Conservation (phyloP, 805 yeast species). For the Zygosaccharomyces pseudorouxii region DNA sequence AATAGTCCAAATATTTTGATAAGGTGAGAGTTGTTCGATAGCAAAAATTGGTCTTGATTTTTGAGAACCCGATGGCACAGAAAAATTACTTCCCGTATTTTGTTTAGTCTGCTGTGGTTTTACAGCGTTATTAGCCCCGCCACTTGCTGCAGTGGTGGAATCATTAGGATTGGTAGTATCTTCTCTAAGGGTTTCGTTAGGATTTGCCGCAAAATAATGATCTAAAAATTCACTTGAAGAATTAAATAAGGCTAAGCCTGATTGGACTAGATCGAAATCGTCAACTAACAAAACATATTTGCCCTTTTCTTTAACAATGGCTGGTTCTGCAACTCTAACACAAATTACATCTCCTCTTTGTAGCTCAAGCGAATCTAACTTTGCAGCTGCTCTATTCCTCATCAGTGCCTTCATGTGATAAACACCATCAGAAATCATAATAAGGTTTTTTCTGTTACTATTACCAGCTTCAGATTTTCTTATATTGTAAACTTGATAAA, state of each 20-base stretch:
- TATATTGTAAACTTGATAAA: constrained; percentile 32
- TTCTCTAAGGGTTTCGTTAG: constrained; percentile 40
- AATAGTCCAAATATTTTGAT: constrained; percentile 85
- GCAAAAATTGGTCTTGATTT: constrained; percentile 50
- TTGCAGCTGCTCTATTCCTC: constrained; percentile 46
- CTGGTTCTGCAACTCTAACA: constrained; percentile 33
- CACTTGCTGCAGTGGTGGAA: constrained; percentile 8
- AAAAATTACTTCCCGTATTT: constrained; percentile 2
- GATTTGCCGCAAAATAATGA: constrained; percentile 54
- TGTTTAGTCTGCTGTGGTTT: constrained; percentile 16
- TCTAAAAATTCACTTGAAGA: constrained; percentile 45
- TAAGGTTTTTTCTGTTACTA: constrained; percentile 29
- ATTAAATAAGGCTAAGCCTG: constrained; percentile 39
- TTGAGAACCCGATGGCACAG: constrained; percentile 18
- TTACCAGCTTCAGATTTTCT: constrained; percentile 31
- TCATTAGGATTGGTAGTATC: constrained; percentile 7
- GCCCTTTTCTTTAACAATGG: constrained; percentile 36
- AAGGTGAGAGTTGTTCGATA: constrained; percentile 86
- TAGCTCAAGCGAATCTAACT: constrained; percentile 43
- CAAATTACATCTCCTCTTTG: constrained; percentile 39
- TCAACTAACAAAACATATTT: constrained; percentile 47
- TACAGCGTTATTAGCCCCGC: constrained; percentile 8
- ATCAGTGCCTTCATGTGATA: constrained; percentile 49
- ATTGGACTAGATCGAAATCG: constrained; percentile 41
- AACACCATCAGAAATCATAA: constrained; percentile 50